phyloP scores from a whole-genome alignment of 2,329 filamentous ascomycete genomes.

The Colletotrichum tofieldiae region DNA sequence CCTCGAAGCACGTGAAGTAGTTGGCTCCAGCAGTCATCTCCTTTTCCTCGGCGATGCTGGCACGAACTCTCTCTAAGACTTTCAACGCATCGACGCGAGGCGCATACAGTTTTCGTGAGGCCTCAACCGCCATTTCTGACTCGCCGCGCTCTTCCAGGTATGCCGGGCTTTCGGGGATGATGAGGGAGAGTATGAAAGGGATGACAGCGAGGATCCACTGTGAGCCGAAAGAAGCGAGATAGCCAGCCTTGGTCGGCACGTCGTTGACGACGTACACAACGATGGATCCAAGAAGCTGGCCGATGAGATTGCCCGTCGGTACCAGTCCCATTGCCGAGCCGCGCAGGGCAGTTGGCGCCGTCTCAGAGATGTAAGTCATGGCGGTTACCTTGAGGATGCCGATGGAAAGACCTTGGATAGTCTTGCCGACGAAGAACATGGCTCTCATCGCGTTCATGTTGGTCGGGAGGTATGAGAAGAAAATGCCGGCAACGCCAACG shows the following conservation, averaged over 20 bases:
- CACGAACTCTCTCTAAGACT: conserved; percentile 44
- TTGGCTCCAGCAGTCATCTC: conserved; percentile 49
- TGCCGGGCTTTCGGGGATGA: conserved; percentile 50
- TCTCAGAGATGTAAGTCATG: conserved; percentile 58
- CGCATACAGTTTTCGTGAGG: conserved; percentile 45
- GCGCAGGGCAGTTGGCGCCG: conserved; percentile 47
- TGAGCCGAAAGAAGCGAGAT: conserved; percentile 48
- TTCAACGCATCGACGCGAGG: conserved; percentile 42
- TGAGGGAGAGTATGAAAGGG: conserved; percentile 45
- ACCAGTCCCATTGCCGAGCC: conserved; percentile 50
- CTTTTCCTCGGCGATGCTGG: conserved; percentile 60
- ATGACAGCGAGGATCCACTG: conserved; percentile 46
- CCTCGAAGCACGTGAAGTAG: conserved; percentile 61
- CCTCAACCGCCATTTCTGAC: conserved; percentile 41
- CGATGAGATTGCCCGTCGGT: conserved; percentile 48
- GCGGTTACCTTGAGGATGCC: conserved; percentile 48
- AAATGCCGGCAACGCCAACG: conserved; percentile 47
- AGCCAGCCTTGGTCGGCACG: conserved; percentile 41
- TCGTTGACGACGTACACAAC: conserved; percentile 47
- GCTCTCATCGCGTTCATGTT: conserved; percentile 42
- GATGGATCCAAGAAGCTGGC: conserved; percentile 48
- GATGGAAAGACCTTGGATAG: conserved; percentile 48
- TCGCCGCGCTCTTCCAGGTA: conserved; percentile 45
- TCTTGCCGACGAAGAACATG: conserved; percentile 48
- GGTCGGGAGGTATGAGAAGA: conserved; percentile 47